Base-by-base conservation (phyloP, 73 alveolate genomes). In the Symbiodinium natans region DNA sequence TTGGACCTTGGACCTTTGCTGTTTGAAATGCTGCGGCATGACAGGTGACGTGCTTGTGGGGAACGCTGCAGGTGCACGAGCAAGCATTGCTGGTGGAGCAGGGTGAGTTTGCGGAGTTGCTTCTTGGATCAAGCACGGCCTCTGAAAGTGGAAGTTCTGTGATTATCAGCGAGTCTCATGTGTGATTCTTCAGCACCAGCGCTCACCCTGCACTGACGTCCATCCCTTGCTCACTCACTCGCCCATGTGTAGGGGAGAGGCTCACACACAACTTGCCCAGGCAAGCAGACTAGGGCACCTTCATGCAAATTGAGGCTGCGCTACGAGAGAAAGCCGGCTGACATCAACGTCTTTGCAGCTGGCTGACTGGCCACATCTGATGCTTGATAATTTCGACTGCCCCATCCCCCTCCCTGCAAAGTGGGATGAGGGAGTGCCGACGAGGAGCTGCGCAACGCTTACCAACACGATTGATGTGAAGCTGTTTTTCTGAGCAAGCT, bases 31-130 rank as follows among this genome's bases (percentile, higher is more conserved):
- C 63, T 48, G 63, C 23, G 23, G 63, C 17, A 17, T 48, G 8
- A 8, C 63, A 10, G 56, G 29, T 40, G 71, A 13, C 41, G 27
- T 17, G 71, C 13, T 15, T 39, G 31, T 54, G 84, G 1, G n/a
- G 7, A 33, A 56, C 17, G n/a, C 34, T 27, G 39, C 87, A 90
- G 97, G 97, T 90, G 48, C 56, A 41, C 88, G 89, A 29, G 54
- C 97, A 90, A 42, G 97, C 97, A 2, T 54, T 68, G 38, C 27
- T 73, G 82, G 88, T 90, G 2, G 97, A 90, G 56, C 77, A 90
- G 88, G 97, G 97, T 40, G 97, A 90, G 75, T 46, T 41, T 42
- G 77, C 89, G 17, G 89, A 90, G 54, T 71, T 90, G 97, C 38
- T 52, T 25, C 25, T 9, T 8, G 29, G 41, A 11, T 34, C 29